These are phyloP conservation scores for Candida labiduridarum DNA, from an alignment of 1,139 yeast species.

Conservation along the genomic window DNA sequence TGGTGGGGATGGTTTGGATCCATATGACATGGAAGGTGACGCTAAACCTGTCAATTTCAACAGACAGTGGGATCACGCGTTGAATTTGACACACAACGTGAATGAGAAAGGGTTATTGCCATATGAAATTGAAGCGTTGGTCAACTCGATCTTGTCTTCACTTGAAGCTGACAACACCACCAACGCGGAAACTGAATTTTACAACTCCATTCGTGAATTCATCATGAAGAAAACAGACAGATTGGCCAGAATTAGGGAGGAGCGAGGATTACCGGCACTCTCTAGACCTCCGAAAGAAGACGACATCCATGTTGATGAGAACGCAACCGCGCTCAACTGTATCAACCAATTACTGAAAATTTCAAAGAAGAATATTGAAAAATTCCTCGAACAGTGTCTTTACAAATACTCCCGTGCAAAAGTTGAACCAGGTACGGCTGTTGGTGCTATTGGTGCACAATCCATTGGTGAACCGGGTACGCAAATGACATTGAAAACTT, in stretches of 20 bases:
- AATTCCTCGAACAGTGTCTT: constrained; percentile 76
- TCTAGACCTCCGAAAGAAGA: constrained; percentile 38
- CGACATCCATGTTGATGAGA: constrained; percentile 47
- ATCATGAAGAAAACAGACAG: constrained; percentile 56
- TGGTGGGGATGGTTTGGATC: constrained; percentile 99
- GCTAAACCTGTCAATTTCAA: constrained; percentile 93
- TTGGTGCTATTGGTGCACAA: constrained; percentile 99
- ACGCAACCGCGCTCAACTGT: constrained; percentile 48
- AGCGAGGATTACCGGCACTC: constrained; percentile 45
- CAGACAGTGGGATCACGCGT: constrained; percentile 94
- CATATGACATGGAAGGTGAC: constrained; percentile 98
- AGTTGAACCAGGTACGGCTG: constrained; percentile 98
- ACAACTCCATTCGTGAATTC: constrained; percentile 70
- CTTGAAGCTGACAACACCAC: constrained; percentile 57
- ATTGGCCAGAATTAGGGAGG: constrained; percentile 59
- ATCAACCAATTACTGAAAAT: constrained; percentile 78
- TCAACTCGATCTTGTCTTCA: constrained; percentile 60
- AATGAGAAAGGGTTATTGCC: constrained; percentile 67
- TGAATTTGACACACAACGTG: constrained; percentile 65
- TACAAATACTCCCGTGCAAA: constrained; percentile 84
- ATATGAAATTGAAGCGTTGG: constrained; percentile 60
- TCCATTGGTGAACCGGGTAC: constrained; percentile 99
- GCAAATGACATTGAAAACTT: constrained; percentile 97
- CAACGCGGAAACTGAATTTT: constrained; percentile 86
- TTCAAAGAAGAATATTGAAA: constrained; percentile 58